Conservation (phyloP, 208 protist species). For the Vickermania ingenoplastis region DNA sequence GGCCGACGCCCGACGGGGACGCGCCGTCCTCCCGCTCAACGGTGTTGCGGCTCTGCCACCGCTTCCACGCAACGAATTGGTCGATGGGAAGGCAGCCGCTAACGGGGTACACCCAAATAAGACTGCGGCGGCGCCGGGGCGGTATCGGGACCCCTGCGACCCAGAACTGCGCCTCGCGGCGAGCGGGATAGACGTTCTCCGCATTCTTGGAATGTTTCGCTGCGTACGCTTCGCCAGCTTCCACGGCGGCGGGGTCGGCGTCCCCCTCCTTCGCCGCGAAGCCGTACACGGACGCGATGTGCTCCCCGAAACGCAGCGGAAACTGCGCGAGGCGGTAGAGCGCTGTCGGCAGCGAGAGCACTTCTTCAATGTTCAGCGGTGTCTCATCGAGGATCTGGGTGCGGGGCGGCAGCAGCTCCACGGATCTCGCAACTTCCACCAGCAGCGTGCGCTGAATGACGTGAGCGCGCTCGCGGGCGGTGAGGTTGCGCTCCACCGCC, state of each 20-base stretch:
- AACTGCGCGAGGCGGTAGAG: neutral
- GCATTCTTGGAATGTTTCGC: conserved; percentile 16
- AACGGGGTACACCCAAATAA: conserved; percentile 29
- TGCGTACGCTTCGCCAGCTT: neutral
- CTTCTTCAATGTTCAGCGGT: conserved; percentile 3
- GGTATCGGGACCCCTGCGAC: conserved; percentile 26
- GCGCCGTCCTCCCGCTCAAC: neutral
- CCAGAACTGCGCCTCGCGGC: conserved; percentile 22
- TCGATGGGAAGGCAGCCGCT: conserved; percentile 18
- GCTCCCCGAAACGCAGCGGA: conserved; percentile 3
- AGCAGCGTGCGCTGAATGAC: conserved; percentile 38
- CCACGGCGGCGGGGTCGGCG: conserved; percentile 4
- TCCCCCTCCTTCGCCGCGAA: conserved; percentile 1
- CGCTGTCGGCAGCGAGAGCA: conserved; percentile 5
- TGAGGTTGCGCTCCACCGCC: conserved; percentile 36
- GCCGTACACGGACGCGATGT: neutral
- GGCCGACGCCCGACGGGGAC: neutral
- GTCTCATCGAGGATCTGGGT: neutral
- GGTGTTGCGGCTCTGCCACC: neutral
- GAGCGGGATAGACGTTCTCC: conserved; percentile 34
- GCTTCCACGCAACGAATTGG: conserved; percentile 13
- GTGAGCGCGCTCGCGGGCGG: conserved; percentile 33
- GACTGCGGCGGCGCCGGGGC: conserved; percentile 2
- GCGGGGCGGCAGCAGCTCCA: conserved; percentile 10
- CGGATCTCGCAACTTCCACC: conserved; percentile 11